Percentiles rank a stretch among this genome's conserved stretches.
Evolutionary conservation across 2,329 filamentous ascomycete species (phyloP).

Genomic region (Decorospora gaudefroyi): DNA sequence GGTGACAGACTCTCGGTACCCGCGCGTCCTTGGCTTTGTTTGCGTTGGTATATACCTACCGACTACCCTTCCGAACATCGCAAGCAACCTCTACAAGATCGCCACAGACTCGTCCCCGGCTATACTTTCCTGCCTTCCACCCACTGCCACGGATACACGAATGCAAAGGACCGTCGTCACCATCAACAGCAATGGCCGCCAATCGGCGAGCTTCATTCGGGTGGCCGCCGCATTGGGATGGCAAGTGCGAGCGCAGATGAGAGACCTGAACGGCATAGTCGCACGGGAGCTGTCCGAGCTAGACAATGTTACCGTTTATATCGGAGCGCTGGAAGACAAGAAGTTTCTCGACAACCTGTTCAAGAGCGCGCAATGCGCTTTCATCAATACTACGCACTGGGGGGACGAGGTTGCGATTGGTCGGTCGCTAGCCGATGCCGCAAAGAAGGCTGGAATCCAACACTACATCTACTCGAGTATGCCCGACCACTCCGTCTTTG

Average conservation of each 20-base stretch:
- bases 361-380: slow-evolving; percentile 81
- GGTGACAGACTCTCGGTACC: slow-evolving; percentile 18
- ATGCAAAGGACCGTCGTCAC: slow-evolving; percentile 74
- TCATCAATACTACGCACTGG: slow-evolving; percentile 98
- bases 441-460: slow-evolving; percentile 79
- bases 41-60: slow-evolving; percentile 29
- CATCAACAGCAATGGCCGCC: slow-evolving; percentile 93
- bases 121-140: slow-evolving; percentile 2
- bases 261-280: slow-evolving; percentile 83
- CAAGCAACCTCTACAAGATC: slow-evolving; percentile 13
- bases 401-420: slow-evolving; percentile 92
- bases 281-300: slow-evolving; percentile 82
- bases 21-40: slow-evolving; percentile 24
- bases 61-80: slow-evolving; percentile 14
- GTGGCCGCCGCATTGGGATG: slow-evolving; percentile 93
- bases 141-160: slow-evolving; percentile 26
- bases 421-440: slow-evolving; percentile 83
- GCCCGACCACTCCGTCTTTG: slow-evolving; percentile 87
- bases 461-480: slow-evolving; percentile 98
- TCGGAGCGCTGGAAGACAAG: slow-evolving; percentile 71
- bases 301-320: slow-evolving; percentile 75
- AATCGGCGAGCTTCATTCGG: slow-evolving; percentile 92
- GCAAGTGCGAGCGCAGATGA: slow-evolving; percentile 87
- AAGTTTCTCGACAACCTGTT: slow-evolving; percentile 80
- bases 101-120: slow-evolving; percentile 5